Conservation (phyloP, 345 rosid genomes). For the Diplotaxis tenuifolia region DNA sequence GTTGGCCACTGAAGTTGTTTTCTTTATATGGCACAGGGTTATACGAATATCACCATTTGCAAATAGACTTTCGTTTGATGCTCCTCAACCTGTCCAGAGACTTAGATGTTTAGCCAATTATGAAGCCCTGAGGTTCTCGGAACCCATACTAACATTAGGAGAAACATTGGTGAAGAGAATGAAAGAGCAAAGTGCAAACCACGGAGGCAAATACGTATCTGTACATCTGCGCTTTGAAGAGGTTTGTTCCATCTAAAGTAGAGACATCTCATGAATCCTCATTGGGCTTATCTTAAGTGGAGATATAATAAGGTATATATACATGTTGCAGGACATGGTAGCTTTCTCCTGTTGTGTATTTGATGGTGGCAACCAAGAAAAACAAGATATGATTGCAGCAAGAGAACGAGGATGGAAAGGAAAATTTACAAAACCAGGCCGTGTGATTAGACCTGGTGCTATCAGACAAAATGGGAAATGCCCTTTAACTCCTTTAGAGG, state of each 20-base stretch:
- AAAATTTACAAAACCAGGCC: conserved; percentile 95
- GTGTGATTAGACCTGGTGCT: conserved; percentile 95
- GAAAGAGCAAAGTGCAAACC: conserved; percentile 80
- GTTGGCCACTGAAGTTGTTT: background rate
- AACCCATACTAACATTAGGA: conserved; percentile 72
- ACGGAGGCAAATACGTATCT: conserved; percentile 84
- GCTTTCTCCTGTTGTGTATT: conserved; percentile 99
- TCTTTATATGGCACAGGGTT: conserved; percentile 55
- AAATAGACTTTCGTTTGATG: conserved; percentile 93
- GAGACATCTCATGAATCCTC: conserved; percentile 8
- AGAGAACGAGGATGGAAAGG: conserved; percentile 99
- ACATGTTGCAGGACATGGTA: conserved; percentile 84
- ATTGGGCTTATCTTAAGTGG: background rate
- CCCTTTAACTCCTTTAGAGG: conserved; percentile 98
- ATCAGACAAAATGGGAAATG: conserved; percentile 95
- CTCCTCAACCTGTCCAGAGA: conserved; percentile 87
- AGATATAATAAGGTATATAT: background rate
- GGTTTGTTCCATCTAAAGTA: conserved; percentile 52
- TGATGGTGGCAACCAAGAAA: conserved; percentile 94
- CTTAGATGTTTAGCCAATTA: conserved; percentile 95
- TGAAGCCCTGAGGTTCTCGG: conserved; percentile 77
- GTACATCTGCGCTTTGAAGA: conserved; percentile 99
- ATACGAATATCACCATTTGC: conserved; percentile 99
- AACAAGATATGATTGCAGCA: conserved; percentile 80
- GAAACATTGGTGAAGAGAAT: conserved; percentile 86